Conservation (phyloP, 306 rosid genomes). For the Cucurbita maxima region DNA sequence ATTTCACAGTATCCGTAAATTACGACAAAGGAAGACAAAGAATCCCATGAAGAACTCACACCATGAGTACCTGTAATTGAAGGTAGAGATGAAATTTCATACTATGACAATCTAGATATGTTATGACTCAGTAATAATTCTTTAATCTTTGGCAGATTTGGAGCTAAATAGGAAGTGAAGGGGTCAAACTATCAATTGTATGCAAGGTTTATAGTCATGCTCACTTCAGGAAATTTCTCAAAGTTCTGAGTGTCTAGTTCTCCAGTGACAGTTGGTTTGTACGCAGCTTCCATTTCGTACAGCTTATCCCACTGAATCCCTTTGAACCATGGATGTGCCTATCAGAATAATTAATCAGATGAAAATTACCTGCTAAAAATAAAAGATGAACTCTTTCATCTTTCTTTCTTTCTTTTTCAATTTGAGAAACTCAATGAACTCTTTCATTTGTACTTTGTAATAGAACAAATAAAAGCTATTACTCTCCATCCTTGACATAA, state of each 20-base stretch:
- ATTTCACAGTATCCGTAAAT: neutral
- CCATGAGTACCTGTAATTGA: neutral
- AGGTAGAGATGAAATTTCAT: neutral
- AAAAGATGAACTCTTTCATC: neutral
- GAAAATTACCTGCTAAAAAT: neutral
- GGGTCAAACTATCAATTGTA: neutral
- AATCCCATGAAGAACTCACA: neutral
- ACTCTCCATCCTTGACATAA: neutral
- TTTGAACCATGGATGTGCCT: constrained; percentile 96
- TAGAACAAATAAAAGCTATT: neutral
- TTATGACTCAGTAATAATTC: neutral
- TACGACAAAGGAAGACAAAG: neutral
- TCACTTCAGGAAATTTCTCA: constrained; percentile 93
- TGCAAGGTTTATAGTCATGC: constrained; percentile 16
- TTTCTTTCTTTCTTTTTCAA: neutral
- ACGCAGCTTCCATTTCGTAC: constrained; percentile 86
- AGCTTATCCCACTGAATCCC: constrained; percentile 79
- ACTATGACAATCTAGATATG: neutral
- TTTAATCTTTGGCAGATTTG: neutral
- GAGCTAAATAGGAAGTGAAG: neutral
- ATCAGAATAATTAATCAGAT: constrained; percentile 17
- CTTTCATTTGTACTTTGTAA: neutral
- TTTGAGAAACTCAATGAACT: neutral
- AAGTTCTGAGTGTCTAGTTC: constrained; percentile 95
- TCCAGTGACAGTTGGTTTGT: constrained; percentile 70